phyloP scores from a whole-genome alignment of 2,329 filamentous ascomycete genomes.

The Aspergillus intermedius region DNA sequence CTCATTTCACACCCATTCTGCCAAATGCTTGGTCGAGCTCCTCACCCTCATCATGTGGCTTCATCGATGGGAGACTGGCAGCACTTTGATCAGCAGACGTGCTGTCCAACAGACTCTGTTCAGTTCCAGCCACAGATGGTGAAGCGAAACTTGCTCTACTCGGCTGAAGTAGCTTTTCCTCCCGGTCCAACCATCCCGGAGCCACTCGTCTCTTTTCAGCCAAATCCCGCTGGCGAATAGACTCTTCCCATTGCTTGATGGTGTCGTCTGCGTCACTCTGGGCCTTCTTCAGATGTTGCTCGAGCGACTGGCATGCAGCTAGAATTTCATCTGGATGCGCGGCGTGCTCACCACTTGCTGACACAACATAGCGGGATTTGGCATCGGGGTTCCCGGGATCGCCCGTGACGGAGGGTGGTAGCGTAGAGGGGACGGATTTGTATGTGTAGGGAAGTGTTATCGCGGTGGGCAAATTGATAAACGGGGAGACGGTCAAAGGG shows the following conservation, averaged over 20 bases:
- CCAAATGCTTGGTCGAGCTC: slow-evolving; percentile 51
- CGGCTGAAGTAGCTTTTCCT: slow-evolving; percentile 55
- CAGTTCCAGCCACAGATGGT: slow-evolving; percentile 9
- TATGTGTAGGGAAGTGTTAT: slow-evolving; percentile 94
- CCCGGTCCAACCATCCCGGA: slow-evolving; percentile 59
- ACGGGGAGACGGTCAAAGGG: slow-evolving; percentile 87
- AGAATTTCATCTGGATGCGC: slow-evolving; percentile 84
- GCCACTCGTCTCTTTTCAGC: slow-evolving; percentile 58
- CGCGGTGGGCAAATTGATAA: slow-evolving; percentile 81
- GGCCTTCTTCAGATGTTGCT: slow-evolving; percentile 65
- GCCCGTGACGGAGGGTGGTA: slow-evolving; percentile 65
- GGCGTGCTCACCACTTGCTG: slow-evolving; percentile 69
- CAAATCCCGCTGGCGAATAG: slow-evolving; percentile 51
- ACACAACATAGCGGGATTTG: slow-evolving; percentile 67
- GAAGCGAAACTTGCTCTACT: slow-evolving; percentile 16
- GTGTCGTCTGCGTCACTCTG: slow-evolving; percentile 60
- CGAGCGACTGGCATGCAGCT: slow-evolving; percentile 70
- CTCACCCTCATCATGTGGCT: slow-evolving; percentile 43
- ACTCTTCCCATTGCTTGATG: slow-evolving; percentile 64
- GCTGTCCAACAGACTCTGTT: slow-evolving; percentile 33
- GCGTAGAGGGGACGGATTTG: slow-evolving; percentile 77
- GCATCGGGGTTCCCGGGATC: slow-evolving; percentile 38
- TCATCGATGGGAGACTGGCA: slow-evolving; percentile 32
- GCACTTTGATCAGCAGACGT: slow-evolving; percentile 26
- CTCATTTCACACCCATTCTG: slow-evolving; percentile 40